Evolutionary conservation across 257 asterid species (phyloP), one percentile per base, ranked within the genome.

Genomic region (Solanum appendiculatum): DNA sequence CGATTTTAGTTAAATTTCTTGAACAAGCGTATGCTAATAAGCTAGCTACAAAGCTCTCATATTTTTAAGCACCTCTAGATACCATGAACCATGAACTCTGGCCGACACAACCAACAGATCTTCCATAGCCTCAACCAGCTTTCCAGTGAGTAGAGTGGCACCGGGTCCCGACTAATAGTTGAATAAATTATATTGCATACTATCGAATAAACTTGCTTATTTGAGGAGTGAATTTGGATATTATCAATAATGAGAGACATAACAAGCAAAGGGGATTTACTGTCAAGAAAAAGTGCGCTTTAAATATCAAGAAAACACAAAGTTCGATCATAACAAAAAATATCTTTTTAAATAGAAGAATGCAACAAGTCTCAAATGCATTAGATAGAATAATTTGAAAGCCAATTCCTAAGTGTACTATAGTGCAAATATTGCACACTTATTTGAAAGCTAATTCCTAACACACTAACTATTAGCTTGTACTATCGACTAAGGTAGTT

Each of bases 51-150:
- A 37, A 23, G 34, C 33, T 74, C 54, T 23, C 51, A 37, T 37
- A 73, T 86, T 60, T 66, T 44, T 40, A 33, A 86, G 66, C 78
- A 60, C 58, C 60, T 86, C 54, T 80, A 18, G 68, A 78, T 86
- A 86, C 88, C 88, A 78, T 18, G 85, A 27, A 75, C 81, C 63
- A 86, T 86, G 88, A 78, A 78, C 69, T n/a, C 54, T 80, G 70
- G 86, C 81, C 7, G 88, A 78, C 42, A 86, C 74, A 46, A 86
- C 86, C 85, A 86, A 36, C 86, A 86, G 63, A 56, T 68, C 75
- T 78, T 70, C 48, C 42, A 12, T 58, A 48, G 82, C 44, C 36
- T 80, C 88, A 54, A 77, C 70, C 56, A 86, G 66, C 70, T 64
- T 86, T 60, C 54, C 88, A 42, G 86, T 42, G 36, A 86, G 88